phyloP scores from a whole-genome alignment of 257 asterid species.

The Thymus quinquecostatus region DNA sequence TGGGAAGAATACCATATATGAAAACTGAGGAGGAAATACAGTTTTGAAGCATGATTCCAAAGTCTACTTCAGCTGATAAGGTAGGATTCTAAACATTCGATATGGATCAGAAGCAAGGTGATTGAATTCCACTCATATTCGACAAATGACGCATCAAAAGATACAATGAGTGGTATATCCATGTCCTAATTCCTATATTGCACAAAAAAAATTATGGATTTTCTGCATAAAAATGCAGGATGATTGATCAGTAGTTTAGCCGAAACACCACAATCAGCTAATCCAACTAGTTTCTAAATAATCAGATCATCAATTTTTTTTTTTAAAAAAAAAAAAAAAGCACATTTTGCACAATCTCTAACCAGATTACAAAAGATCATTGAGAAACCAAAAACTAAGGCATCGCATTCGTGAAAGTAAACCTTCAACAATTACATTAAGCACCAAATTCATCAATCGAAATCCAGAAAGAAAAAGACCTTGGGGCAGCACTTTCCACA shows the following conservation, averaged over 20 bases:
- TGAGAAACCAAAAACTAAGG: neutral
- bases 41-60: neutral
- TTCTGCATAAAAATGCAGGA: neutral
- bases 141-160: neutral
- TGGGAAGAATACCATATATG: neutral
- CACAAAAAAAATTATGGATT: neutral
- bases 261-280: neutral
- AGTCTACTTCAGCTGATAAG: neutral
- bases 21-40: neutral
- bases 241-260: neutral
- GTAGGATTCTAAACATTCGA: neutral
- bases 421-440: neutral
- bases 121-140: neutral
- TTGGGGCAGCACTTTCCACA: conserved; percentile 77
- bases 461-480: conserved; percentile 31
- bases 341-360: neutral
- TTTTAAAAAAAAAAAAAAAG: neutral
- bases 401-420: neutral
- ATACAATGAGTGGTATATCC: neutral
- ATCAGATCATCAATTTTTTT: neutral
- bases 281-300: neutral
- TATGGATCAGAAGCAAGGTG: neutral
- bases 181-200: too few relatives aligned
- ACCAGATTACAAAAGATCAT: neutral
- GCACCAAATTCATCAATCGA: too few relatives aligned